phyloP scores from a whole-genome alignment of 2,329 filamentous ascomycete genomes.

The Colletotrichum liriopes region DNA sequence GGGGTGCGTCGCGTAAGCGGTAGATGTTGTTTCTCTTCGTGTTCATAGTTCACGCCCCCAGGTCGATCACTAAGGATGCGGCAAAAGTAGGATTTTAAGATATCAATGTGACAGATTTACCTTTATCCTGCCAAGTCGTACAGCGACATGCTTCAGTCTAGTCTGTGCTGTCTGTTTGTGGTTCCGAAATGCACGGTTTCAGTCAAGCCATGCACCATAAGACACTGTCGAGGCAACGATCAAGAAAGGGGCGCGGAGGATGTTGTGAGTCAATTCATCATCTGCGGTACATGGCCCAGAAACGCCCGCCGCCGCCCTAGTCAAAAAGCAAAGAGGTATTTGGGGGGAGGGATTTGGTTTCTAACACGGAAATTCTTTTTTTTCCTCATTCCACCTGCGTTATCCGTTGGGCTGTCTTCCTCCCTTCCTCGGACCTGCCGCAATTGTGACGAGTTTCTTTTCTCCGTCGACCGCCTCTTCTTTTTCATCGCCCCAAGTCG shows the following conservation, averaged over 20 bases:
- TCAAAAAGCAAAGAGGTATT: constrained; percentile 9
- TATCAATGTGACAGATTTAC: constrained; percentile 10
- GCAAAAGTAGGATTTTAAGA: constrained; percentile 6
- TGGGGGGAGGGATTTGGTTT: background rate
- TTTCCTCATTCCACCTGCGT: background rate
- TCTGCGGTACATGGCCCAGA: constrained; percentile 12
- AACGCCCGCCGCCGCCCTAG: constrained; percentile 11
- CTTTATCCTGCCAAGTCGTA: background rate
- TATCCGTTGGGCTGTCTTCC: background rate
- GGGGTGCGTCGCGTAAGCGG: constrained; percentile 9
- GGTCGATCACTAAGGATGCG: background rate
- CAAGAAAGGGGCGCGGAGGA: constrained; percentile 2
- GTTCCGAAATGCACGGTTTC: background rate
- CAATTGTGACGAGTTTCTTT: constrained; percentile 15
- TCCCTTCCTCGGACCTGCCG: constrained; percentile 30
- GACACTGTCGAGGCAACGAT: background rate
- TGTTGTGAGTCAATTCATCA: constrained; percentile 15
- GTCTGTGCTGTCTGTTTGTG: background rate
- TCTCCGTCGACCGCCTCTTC: background rate
- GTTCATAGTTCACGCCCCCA: constrained; percentile 21
- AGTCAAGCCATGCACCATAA: background rate
- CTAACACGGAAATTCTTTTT: background rate
- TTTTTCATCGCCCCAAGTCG: background rate
- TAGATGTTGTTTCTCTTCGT: constrained; percentile 13
- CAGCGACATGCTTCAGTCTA: background rate